Evolutionary conservation across 169 alveolate genomes (phyloP).

Genomic region (Cyclospora cayetanensis): DNA sequence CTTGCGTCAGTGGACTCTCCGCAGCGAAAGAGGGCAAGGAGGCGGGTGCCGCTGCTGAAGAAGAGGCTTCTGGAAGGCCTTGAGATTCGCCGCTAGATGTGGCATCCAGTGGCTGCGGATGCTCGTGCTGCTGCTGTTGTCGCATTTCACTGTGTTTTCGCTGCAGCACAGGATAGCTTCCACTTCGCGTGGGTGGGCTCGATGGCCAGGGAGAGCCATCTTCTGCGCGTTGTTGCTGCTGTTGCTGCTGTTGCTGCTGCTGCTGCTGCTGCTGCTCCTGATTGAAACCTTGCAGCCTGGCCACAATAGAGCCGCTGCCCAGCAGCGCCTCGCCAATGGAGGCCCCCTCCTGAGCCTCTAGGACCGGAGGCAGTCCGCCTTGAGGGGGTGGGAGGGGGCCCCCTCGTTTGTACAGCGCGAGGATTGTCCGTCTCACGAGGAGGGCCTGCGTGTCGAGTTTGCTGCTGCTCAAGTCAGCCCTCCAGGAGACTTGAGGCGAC

Average conservation of each 20-base stretch:
- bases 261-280: neutral
- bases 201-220: neutral
- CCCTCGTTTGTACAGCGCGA: slow-evolving; percentile 40
- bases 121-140: slow-evolving; percentile 11
- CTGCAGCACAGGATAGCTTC: neutral
- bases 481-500: slow-evolving; percentile 55
- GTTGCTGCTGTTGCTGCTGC: slow-evolving; percentile 56
- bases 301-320: neutral
- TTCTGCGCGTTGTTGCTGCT: slow-evolving; percentile 12
- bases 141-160: neutral
- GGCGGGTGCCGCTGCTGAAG: neutral
- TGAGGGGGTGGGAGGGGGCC: slow-evolving; percentile 27
- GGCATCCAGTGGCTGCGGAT: neutral
- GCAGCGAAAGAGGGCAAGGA: too few relatives aligned
- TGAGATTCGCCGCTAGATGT: neutral
- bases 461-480: slow-evolving; percentile 33
- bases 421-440: slow-evolving; percentile 49
- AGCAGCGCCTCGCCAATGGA: slow-evolving; percentile 29
- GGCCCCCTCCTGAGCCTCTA: neutral
- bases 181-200: neutral
- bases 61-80: neutral
- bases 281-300: neutral
- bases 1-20: too few relatives aligned
- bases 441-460: slow-evolving; percentile 67
- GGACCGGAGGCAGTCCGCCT: neutral